Base-by-base conservation (phyloP, 495 filamentous ascomycete genomes). In the Aspergillus carlsbadensis region DNA sequence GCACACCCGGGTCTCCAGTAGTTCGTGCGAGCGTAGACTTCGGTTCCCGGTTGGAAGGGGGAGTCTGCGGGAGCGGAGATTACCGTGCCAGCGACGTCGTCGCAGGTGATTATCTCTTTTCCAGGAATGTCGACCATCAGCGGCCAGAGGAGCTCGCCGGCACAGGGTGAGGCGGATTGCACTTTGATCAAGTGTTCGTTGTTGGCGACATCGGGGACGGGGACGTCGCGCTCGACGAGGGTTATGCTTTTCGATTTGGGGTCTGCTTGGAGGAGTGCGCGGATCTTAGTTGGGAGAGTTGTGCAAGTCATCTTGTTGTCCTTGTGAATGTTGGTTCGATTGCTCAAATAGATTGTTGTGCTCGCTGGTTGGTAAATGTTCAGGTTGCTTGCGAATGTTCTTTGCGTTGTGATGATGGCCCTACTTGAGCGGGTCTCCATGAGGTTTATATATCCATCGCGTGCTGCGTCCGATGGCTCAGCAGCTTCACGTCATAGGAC, bases 111-210 rank as follows among this genome's bases (percentile, higher is more conserved):
- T 1, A 68, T 44, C 29, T 70, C 64, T 29, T 29, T 8, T 29
- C 54, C 15, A 69, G 65, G 14, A 69, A 55, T 1, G 67, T 49
- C 10, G 59, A 78, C 75, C 62, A 74, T 70, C 54, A n/a, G 45
- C 29, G 22, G 72, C 83, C 82, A 86, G 53, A 65, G 58, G 15
- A 87, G 77, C 58, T 85, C 84, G 29, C 78, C 76, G 35, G 74
- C 69, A 62, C 79, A 83, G 33, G 79, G 77, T 7, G 80, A 65
- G 35, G 71, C 68, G 43, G 76, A 66, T 46, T 79, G 70, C 11
- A 81, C 77, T 44, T 72, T 73, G 63, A 86, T 77, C 26, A 85
- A 74, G 57, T 83, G 78, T 52, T 83, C 77, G 39, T 54, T 21
- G 14, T 35, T 40, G 6, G 39, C 26, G 2, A 34, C 54, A 50